Evolutionary conservation across 2,329 filamentous ascomycete species (phyloP).

Genomic region (Beauveria sp.): DNA sequence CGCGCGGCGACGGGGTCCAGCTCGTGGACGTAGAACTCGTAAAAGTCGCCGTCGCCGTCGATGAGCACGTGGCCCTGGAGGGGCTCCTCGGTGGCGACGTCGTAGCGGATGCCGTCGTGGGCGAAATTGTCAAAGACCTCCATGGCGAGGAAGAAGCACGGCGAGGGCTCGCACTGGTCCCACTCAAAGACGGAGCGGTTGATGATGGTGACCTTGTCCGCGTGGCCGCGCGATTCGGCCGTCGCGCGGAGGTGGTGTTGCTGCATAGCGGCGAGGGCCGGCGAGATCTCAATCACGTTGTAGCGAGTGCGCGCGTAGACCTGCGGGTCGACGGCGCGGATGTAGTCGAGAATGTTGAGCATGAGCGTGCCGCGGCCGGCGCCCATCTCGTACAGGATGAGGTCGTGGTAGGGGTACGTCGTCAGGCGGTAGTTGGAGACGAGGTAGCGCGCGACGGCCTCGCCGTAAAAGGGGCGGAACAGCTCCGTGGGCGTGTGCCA

Average conservation of each 20-base stretch:
- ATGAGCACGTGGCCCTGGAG: conserved; percentile 86
- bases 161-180: conserved; percentile 76
- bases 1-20: conserved; percentile 77
- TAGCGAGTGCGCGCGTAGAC: conserved; percentile 92
- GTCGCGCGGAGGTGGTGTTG: conserved; percentile 58
- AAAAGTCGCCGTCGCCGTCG: conserved; percentile 79
- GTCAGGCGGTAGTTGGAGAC: conserved; percentile 93
- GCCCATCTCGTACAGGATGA: conserved; percentile 98
- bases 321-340: conserved; percentile 78
- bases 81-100: conserved; percentile 69
- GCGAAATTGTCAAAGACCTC: conserved; percentile 99
- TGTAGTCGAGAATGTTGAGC: conserved; percentile 96
- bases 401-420: conserved; percentile 89
- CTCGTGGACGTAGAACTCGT: conserved; percentile 78
- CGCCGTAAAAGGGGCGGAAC: conserved; percentile 92
- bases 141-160: conserved; percentile 95
- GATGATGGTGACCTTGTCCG: conserved; percentile 84
- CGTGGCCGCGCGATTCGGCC: conserved; percentile 65
- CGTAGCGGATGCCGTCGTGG: conserved; percentile 90
- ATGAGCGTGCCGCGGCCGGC: conserved; percentile 96
- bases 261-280: conserved; percentile 71
- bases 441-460: conserved; percentile 92
- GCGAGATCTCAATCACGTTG: conserved; percentile 92
- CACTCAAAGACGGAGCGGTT: conserved; percentile 95
- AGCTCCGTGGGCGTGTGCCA: conserved; percentile 99